Percentiles rank a stretch among this genome's conserved stretches.
Evolutionary conservation across 2,329 filamentous ascomycete species (phyloP).

Genomic region (Didymella keratinophila): DNA sequence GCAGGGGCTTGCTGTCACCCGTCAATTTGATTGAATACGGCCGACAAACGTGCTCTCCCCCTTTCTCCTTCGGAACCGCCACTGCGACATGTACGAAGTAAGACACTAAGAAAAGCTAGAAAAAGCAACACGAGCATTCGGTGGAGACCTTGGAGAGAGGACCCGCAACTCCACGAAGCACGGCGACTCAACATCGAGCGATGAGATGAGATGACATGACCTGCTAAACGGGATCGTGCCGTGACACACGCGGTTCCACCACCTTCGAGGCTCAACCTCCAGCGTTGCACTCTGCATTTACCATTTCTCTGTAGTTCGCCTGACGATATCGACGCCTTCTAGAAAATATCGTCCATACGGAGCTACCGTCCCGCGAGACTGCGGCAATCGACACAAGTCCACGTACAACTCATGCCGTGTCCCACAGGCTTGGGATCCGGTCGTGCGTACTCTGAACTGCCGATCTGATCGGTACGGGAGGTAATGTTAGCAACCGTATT

Average conservation of each 20-base stretch:
- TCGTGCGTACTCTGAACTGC: conserved; percentile 17
- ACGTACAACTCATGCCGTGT: conserved; percentile 7
- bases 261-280: conserved; percentile 23
- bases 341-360: conserved; percentile 12
- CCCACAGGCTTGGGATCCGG: conserved; percentile 23
- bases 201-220: conserved; percentile 12
- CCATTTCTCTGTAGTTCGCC: background rate
- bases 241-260: conserved; percentile 22
- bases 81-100: background rate
- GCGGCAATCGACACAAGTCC: conserved; percentile 31
- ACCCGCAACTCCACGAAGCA: conserved; percentile 28
- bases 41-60: conserved; percentile 15
- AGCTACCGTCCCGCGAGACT: conserved; percentile 17
- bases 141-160: conserved; percentile 26
- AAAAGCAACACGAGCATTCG: conserved; percentile 26
- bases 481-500: conserved; percentile 7
- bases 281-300: conserved; percentile 8
- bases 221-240: conserved; percentile 1
- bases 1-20: conserved; percentile 28
- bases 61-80: conserved; percentile 18
- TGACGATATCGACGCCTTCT: conserved; percentile 3
- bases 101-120: conserved; percentile 29
- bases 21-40: conserved; percentile 19
- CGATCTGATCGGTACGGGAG: conserved; percentile 23
- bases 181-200: conserved; percentile 24